Percentiles rank a stretch among this genome's conserved stretches.
These are phyloP conservation scores for Bruguiera sexangula DNA, from an alignment of 345 rosid species.

Conservation along the genomic window DNA sequence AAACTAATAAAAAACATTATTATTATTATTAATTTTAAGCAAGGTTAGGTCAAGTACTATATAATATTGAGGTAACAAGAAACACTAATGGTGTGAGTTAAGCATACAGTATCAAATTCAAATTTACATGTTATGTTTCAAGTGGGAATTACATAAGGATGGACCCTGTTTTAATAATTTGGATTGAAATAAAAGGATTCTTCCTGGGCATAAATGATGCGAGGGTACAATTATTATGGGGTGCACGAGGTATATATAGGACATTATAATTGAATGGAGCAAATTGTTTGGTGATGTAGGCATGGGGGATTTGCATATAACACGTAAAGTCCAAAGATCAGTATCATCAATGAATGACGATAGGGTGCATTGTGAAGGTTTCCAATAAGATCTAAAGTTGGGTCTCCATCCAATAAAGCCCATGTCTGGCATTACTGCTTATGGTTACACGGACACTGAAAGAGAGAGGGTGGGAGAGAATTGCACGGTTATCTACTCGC, in stretches of 20 bases:
- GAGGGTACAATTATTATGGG: background rate
- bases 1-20: no score
- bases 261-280: slow-evolving; percentile 31
- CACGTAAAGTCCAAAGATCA: slow-evolving; percentile 4
- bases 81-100: no score
- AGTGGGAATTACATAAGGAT: no score
- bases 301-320: slow-evolving; percentile 4
- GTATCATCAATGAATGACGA: slow-evolving; percentile 36
- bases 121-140: no score
- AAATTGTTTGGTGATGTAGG: slow-evolving; percentile 1
- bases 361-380: slow-evolving; percentile 25
- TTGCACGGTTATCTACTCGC: slow-evolving; percentile 28
- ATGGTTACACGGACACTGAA: slow-evolving; percentile 8
- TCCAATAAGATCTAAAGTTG: slow-evolving; percentile 49
- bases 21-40: no score
- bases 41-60: slow-evolving; percentile 12
- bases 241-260: slow-evolving; percentile 3
- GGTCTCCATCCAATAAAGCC: slow-evolving; percentile 55
- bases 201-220: background rate
- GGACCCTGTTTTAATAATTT: no score
- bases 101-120: no score
- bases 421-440: slow-evolving; percentile 45
- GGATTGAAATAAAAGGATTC: no score
- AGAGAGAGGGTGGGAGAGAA: slow-evolving; percentile 5
- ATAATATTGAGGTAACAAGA: background rate